Base-by-base conservation (phyloP, 2,329 filamentous ascomycete genomes). In the Camptophora hylomeconis region DNA sequence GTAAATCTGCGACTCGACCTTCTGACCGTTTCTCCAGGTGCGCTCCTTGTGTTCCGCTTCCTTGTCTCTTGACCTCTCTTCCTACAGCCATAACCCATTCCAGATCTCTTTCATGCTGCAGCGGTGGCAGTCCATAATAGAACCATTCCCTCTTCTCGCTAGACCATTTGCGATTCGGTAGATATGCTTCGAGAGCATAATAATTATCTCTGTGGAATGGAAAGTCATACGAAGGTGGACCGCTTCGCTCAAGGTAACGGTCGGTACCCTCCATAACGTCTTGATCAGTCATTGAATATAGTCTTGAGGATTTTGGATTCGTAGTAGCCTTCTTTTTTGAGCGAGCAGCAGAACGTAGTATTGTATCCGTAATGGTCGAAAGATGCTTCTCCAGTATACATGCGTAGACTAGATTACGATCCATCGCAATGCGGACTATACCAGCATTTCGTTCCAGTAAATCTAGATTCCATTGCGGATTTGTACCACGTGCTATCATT, bases 191-290 rank as follows among this genome's bases (percentile, higher is more conserved):
- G 13, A 41, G 19, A 9, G 26, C 33, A 25, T 44, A 44, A 23
- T 44, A 44, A 22, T 44, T 42, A 24, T 44, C 41, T 15, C 41
- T 26, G 37, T 41, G 41, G 24, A 37, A 44, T 5, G 40, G 36
- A 2, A 38, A 38, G 19, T 44, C 35, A 17, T 41, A 42, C 15
- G 33, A 39, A 5, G 37, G 39, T 5, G 39, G 41, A 5, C 41
- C 41, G 13, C 31, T 42, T n/a, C 41, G 29, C 17, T 40, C 39
- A 5, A 44, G 36, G 24, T 34, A 44, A 3, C 20, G 31, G 25
- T 44, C 41, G 10, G 35, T 42, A 5, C 34, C 39, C 3, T 20
- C 24, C 4, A 28, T 38, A 18, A 31, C 36, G 18, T 44, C 41
- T 4, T 23, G 19, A 24, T 42, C 41, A 4, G 34, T 41, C 13